Conservation (phyloP, 1,139 yeast species). For the Petasospora rhodanensis region DNA sequence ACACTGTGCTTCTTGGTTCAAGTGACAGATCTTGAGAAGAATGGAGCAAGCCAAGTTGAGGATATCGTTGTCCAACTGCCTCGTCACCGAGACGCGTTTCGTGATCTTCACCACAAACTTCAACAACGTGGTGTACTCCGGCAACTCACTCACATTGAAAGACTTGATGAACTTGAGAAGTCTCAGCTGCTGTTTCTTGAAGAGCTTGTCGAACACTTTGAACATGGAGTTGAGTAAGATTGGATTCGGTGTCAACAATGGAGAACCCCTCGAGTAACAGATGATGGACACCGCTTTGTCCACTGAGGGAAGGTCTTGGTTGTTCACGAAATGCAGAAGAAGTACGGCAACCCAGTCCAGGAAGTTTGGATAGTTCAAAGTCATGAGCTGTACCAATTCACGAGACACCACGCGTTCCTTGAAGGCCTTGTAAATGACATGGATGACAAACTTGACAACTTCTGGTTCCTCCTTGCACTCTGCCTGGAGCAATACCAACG, state of each 20-base stretch:
- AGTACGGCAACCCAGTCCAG: constrained; percentile 25
- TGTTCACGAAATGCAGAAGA: constrained; percentile 18
- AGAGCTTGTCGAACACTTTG: constrained; percentile 35
- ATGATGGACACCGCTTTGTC: constrained; percentile 39
- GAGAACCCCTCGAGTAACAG: constrained; percentile 38
- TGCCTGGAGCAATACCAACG: constrained; percentile 50
- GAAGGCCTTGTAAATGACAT: constrained; percentile 10
- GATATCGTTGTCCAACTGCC: constrained; percentile 36
- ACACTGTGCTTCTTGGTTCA: constrained; percentile 47
- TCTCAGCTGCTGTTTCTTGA: constrained; percentile 33
- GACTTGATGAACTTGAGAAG: constrained; percentile 39
- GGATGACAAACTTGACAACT: constrained; percentile 43
- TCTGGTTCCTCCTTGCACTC: constrained; percentile 44
- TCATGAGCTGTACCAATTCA: constrained; percentile 6
- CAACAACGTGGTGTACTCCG: constrained; percentile 24
- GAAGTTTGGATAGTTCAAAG: constrained; percentile 14
- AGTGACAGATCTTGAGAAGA: constrained; percentile 53
- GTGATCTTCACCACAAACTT: constrained; percentile 24
- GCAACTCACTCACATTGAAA: constrained; percentile 12
- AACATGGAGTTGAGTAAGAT: constrained; percentile 44
- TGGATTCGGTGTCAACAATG: constrained; percentile 37
- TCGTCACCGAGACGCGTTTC: constrained; percentile 26
- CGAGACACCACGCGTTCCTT: constrained; percentile 5
- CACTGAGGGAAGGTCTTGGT: constrained; percentile 12
- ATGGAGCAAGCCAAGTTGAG: constrained; percentile 42